Percentiles rank a stretch among this genome's conserved stretches.
Conservation (phyloP, 805 yeast genomes). For the Candida sphagnicola region DNA sequence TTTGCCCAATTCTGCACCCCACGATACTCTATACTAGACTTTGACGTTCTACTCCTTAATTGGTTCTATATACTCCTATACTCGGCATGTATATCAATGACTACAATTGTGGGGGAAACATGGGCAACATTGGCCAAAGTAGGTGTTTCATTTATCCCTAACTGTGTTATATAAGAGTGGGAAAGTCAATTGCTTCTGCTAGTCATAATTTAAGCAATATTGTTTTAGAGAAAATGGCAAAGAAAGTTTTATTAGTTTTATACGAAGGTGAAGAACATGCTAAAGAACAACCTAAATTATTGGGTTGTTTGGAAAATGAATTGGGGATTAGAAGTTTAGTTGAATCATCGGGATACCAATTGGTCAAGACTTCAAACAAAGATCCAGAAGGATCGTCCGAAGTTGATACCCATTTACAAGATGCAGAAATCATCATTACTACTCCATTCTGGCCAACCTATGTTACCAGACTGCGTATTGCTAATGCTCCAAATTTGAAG, state of each 20-base stretch:
- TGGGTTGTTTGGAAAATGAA: constrained; percentile 74
- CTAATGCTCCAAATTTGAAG: constrained; percentile 67
- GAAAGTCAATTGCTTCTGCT: no score
- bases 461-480: constrained; percentile 61
- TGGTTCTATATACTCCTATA: no score
- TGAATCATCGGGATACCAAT: constrained; percentile 61
- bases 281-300: constrained; percentile 51
- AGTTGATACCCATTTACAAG: constrained; percentile 62
- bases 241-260: constrained; percentile 50
- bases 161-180: no score
- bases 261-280: constrained; percentile 61
- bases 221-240: no score
- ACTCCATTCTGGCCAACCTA: constrained; percentile 85
- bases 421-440: constrained; percentile 73
- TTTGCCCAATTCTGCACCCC: no score
- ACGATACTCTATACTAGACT: no score
- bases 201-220: no score
- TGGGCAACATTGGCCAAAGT: no score
- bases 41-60: no score
- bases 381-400: constrained; percentile 54
- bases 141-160: neutral
- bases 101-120: no score
- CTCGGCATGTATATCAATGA: no score
- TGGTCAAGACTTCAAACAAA: constrained; percentile 64
- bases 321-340: constrained; percentile 66